Conservation (phyloP, 2,329 filamentous ascomycete genomes). For the Torrubiellomyces zombiae region DNA sequence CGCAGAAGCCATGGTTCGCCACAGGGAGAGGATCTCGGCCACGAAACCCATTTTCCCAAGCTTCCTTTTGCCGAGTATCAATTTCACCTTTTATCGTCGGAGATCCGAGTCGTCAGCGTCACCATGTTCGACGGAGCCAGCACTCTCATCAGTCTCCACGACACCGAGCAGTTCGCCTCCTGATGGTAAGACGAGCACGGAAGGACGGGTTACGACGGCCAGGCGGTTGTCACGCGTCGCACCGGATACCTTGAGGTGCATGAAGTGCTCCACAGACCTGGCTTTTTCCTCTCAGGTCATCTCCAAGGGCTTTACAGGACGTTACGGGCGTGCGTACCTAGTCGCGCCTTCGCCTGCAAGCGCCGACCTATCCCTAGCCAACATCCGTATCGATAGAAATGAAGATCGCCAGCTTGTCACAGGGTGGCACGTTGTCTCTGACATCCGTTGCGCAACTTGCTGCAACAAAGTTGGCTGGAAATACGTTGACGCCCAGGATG, state of each 20-base stretch:
- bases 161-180: conserved; percentile 13
- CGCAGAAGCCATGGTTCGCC: too few relatives aligned
- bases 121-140: conserved; percentile 13
- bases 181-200: conserved; percentile 6
- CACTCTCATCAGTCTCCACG: conserved; percentile 11
- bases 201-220: conserved; percentile 3
- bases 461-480: conserved; percentile 47
- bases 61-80: conserved; percentile 35
- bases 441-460: conserved; percentile 43
- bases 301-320: conserved; percentile 49
- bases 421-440: conserved; percentile 46
- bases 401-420: conserved; percentile 44
- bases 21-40: conserved; percentile 58
- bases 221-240: conserved; percentile 23
- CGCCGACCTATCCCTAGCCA: conserved; percentile 24
- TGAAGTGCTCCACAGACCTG: conserved; percentile 41
- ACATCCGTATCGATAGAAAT: conserved; percentile 35
- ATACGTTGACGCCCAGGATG: conserved; percentile 45
- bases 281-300: conserved; percentile 44
- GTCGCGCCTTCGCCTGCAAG: conserved; percentile 25
- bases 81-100: conserved; percentile 28
- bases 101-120: conserved; percentile 17
- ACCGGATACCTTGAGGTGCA: conserved; percentile 42
- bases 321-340: conserved; percentile 46
- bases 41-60: conserved; percentile 29